Conservation (phyloP, 805 yeast genomes). For the Spathaspora arborariae region DNA sequence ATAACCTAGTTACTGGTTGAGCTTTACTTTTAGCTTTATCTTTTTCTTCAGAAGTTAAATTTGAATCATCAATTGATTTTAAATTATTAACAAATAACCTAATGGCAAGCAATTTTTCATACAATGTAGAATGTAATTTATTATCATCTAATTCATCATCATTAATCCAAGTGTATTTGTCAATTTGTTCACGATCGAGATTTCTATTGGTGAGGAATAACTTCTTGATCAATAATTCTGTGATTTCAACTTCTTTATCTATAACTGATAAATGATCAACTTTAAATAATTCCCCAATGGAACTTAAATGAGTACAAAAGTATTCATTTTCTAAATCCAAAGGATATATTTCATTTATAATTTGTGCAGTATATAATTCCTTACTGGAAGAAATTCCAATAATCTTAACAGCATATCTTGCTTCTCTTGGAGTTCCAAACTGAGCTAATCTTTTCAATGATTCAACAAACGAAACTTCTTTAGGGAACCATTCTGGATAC, state of each 20-base stretch:
- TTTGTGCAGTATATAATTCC: constrained; percentile 34
- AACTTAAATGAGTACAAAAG: constrained; percentile 55
- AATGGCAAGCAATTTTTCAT: constrained; percentile 50
- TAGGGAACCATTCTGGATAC: constrained; percentile 45
- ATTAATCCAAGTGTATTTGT: constrained; percentile 43
- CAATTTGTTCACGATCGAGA: constrained; percentile 25
- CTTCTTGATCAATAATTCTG: constrained; percentile 56
- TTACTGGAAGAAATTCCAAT: constrained; percentile 45
- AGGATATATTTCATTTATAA: constrained; percentile 48
- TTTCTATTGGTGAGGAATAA: constrained; percentile 52
- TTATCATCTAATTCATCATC: constrained; percentile 36
- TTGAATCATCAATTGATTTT: constrained; percentile 18
- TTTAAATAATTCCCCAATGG: constrained; percentile 56
- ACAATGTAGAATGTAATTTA: constrained; percentile 27
- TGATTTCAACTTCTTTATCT: constrained; percentile 53
- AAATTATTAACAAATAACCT: constrained; percentile 59
- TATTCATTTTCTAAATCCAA: constrained; percentile 32
- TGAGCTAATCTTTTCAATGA: constrained; percentile 44
- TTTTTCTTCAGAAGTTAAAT: constrained; percentile 23
- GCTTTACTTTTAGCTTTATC: constrained; percentile 41
- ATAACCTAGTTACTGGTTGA: constrained; percentile 62
- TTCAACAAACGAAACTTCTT: constrained; percentile 41
- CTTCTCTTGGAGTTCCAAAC: constrained; percentile 55
- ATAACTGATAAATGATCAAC: constrained; percentile 48
- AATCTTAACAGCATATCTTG: constrained; percentile 61